These are phyloP conservation scores for Fraxinus velutina DNA, from an alignment of 305 asterid species.

Conservation along the genomic window DNA sequence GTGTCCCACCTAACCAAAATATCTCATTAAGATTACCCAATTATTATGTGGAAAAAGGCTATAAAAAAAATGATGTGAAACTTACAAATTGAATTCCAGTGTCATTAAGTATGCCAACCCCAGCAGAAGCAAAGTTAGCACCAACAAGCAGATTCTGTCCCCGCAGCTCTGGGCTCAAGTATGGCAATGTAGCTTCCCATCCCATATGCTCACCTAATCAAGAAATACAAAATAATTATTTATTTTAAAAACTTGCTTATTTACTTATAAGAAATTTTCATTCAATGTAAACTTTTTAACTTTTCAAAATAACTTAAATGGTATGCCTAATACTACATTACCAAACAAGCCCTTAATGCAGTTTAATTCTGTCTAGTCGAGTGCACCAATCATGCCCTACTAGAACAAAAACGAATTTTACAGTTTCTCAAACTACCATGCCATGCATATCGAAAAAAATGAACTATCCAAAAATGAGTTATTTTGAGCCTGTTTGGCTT, in stretches of 20 bases:
- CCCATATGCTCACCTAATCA: slow-evolving; percentile 29
- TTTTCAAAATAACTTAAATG: neutral
- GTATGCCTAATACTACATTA: neutral
- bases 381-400: neutral
- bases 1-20: neutral
- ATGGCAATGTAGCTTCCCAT: slow-evolving; percentile 19
- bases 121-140: slow-evolving; percentile 36
- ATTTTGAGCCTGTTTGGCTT: neutral
- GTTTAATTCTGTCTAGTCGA: neutral
- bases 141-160: slow-evolving; percentile 29
- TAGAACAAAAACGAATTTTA: neutral
- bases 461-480: neutral
- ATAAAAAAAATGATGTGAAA: neutral
- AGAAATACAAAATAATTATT: neutral
- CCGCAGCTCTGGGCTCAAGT: slow-evolving; percentile 23
- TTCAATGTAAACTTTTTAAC: neutral
- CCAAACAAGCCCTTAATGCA: neutral
- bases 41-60: neutral
- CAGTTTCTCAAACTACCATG: neutral
- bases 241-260: neutral
- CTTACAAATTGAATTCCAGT: slow-evolving; percentile 34
- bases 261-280: neutral
- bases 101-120: slow-evolving; percentile 36
- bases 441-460: neutral
- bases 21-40: neutral